These are phyloP conservation scores for Naematelia aurantialba DNA, from an alignment of 768 basidiomycete species.

Conservation along the genomic window DNA sequence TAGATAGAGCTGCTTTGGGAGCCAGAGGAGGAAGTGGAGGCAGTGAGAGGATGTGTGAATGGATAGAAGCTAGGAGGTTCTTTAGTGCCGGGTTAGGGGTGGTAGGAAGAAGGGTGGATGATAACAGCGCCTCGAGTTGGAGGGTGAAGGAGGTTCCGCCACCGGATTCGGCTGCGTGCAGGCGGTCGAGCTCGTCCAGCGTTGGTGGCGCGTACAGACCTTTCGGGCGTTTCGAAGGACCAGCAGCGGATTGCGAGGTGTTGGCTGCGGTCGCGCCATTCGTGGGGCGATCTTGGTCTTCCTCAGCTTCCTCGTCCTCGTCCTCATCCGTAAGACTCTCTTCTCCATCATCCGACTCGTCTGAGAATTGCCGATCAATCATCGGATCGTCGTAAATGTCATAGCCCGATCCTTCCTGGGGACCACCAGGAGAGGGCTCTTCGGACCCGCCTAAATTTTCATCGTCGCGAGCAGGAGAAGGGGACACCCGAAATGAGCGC, in stretches of 20 bases:
- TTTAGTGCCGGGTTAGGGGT: constrained; percentile 50
- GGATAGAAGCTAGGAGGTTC: constrained; percentile 69
- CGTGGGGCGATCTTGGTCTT: constrained; percentile 22
- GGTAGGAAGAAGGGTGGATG: constrained; percentile 37
- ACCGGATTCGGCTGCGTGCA: constrained; percentile 19
- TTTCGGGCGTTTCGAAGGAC: constrained; percentile 21
- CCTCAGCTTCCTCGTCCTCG: constrained; percentile 19
- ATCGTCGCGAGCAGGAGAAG: constrained; percentile 1
- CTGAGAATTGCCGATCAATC: constrained; percentile 21
- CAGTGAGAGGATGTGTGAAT: constrained; percentile 62
- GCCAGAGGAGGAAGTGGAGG: constrained; percentile 61
- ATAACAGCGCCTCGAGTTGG: constrained; percentile 58
- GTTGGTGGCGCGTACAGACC: constrained; percentile 49
- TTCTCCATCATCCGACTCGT: not conserved
- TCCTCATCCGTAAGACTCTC: not conserved
- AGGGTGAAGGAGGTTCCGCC: constrained; percentile 74
- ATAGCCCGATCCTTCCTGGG: constrained; percentile 6
- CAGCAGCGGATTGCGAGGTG: not conserved
- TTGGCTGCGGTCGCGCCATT: constrained; percentile 22
- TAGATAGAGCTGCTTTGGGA: constrained; percentile 60
- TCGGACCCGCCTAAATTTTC: constrained; percentile 16
- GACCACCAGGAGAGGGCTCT: constrained; percentile 3
- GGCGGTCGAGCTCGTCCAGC: constrained; percentile 24
- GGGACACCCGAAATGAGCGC: not conserved
- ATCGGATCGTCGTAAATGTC: constrained; percentile 19